Evolutionary conservation across 345 rosid genomes (phyloP), one percentile per base, ranked within the genome.

Genomic region (Turritis glabra): DNA sequence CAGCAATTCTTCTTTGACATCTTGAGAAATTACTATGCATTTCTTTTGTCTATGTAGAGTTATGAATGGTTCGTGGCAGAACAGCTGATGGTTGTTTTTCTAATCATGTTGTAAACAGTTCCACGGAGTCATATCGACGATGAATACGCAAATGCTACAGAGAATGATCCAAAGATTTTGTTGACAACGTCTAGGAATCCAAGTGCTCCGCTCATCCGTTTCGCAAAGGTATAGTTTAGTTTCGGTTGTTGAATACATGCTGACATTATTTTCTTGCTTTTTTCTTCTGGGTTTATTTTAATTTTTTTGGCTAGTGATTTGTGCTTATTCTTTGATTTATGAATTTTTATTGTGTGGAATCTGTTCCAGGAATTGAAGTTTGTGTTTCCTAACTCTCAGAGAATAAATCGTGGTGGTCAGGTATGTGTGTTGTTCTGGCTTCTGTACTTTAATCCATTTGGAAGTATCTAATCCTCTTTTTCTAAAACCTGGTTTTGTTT

Each of bases 121-220:
- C 97, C 88, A 9, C 80, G 82, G 78, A 83, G 85, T 25, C 91
- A 87, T 81, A 90, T 94, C 32, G 97, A 91, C 65, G 98, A 94
- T 61, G 97, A 94, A 68, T 94, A 94, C 65, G 98, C 95, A 56
- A 84, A 81, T 66, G 95, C 89, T 4, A 73, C 84, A 1, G 89
- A 80, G 47, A 82, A 64, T 53, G 89, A 94, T 41, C 97, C 97
- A 9, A 92, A 87, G 79, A 92, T 95, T 73, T 53, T 92, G 83
- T 63, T 95, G 56, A 95, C 97, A 41, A 90, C 97, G 0, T 95
- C 99, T 15, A 78, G 97, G 73, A 78, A 92, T 81, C 97, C 97
- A 4, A 92, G 93, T 88, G 87, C 90, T 59, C 92, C 97, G 2
- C 93, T 95, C 26, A 61, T 82, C 2, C 90, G 86, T 46, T 95